Evolutionary conservation across 1,139 yeast genomes (phyloP), one percentile per base, ranked within the genome.

Genomic region (Blastobotrys raffinosifermentans): DNA sequence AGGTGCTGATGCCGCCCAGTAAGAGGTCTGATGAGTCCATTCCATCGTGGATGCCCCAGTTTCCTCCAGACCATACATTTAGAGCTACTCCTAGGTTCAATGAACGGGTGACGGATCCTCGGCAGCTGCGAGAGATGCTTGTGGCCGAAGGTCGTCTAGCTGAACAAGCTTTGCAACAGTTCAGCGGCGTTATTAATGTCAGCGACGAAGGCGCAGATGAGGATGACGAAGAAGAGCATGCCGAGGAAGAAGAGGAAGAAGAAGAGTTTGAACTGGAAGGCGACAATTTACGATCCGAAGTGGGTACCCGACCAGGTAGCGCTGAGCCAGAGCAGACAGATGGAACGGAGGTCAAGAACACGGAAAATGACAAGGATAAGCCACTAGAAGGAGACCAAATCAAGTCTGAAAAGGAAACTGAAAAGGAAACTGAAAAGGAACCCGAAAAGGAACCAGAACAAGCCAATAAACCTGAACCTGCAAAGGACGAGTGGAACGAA

Each of bases 41-140:
- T 3, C 94, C 94, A 0, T 52, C 63, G 3, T 86, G 86, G 77
- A 64, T 89, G 52, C 97, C 97, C 0, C 78, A 77, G 16, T 68
- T 87, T 26, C 97, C 97, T 1, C 96, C 97, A 0, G 95, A 85
- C 52, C 93, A 87, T 59, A 89, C 97, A 0, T 89, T 81, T 55
- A 78, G 76, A 58, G 72, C 76, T 37, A 83, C 96, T 0, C 81
- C 94, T 0, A 70, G 72, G 44, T 85, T 69, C 55, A 70, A 77
- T 45, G 67, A 75, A 20, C 67, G 80, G 14, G 62, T 79, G n/a
- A 73, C 80, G 0, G 93, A 85, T 54, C 85, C 89, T 49, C 75
- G 81, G 45, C 67, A 73, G 41, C 69, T 89, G 36, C 66, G 93
- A 45, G 72, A 82, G 41, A 73, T 74, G 50, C 65, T 87, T 38